Evolutionary conservation across 257 asterid genomes (phyloP), one percentile per base, ranked within the genome.

Genomic region (Nicotiana benthamiana): DNA sequence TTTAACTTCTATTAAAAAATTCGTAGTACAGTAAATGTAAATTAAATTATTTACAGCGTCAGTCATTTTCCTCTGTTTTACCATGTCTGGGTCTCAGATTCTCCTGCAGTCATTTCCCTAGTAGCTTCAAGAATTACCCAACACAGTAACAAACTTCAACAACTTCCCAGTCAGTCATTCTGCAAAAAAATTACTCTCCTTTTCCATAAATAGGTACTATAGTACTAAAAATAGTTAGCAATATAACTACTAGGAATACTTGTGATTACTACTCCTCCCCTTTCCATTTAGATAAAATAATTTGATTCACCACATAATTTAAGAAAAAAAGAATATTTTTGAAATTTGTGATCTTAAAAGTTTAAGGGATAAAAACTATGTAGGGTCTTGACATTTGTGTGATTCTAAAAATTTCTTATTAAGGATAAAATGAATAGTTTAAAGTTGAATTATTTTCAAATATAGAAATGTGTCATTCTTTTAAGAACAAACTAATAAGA

Each of bases 11-110:
- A 40, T 2, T 40, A 40, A 54, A 56, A 56, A 22, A 6, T 3
- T 6, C 2, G 2, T 18, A 56, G 5, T 26, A 22, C 64, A 4
- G 30, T 36, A 9, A 36, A 51, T 51, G 6, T 54, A 9, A 40
- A 12, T 40, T 40, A 8, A 40, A 9, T 40, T 40, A 40, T 40
- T 40, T 40, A 67, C 82, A 32, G 27, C 75, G 80, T 48, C 79
- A 80, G 86, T 85, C 82, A 82, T 48, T 87, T 67, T 90, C 88
- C 82, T 86, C 64, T 82, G 89, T 61, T 60, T 90, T 88, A 82
- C 91, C 83, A 84, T 87, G 87, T 90, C 86, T 88, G 84, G 89
- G 54, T 59, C 79, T 79, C 80, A 85, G 90, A 89, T 86, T 86
- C 87, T 83, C 86, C 59, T 62, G 84, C 90, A 87, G 88, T 79